Percentiles rank a stretch among this genome's conserved stretches.
Conservation (phyloP, 2,329 filamentous ascomycete genomes). For the Rutstroemia sp. region DNA sequence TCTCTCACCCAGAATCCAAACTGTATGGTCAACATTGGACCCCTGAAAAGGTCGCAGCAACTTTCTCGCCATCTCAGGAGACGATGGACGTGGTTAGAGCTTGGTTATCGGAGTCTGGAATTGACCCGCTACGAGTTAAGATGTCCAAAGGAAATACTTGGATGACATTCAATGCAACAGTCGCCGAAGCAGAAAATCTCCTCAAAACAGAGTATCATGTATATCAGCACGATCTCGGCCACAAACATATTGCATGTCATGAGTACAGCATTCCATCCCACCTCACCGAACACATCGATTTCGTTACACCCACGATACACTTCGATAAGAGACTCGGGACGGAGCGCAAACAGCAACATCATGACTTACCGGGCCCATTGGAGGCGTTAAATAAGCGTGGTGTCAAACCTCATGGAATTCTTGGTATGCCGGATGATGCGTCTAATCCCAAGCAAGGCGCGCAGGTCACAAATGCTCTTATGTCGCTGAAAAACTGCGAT, state of each 20-base stretch:
- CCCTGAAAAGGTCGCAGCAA: constrained; percentile 35
- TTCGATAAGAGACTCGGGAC: constrained; percentile 23
- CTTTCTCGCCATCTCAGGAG: constrained; percentile 36
- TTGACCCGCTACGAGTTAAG: constrained; percentile 39
- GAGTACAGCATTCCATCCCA: constrained; percentile 26
- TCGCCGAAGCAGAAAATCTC: constrained; percentile 40
- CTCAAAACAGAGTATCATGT: constrained; percentile 44
- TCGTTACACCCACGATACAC: constrained; percentile 29
- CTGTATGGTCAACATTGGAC: constrained; percentile 43
- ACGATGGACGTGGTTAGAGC: constrained; percentile 42
- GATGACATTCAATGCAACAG: constrained; percentile 30
- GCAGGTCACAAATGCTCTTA: constrained; percentile 19
- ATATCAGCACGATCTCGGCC: constrained; percentile 46
- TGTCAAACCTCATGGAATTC: constrained; percentile 11
- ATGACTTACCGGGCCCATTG: constrained; percentile 26
- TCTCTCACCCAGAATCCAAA: constrained; percentile 37
- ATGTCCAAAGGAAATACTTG: constrained; percentile 33
- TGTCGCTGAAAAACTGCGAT: constrained; percentile 37
- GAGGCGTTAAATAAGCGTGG: constrained; percentile 15
- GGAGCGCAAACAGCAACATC: constrained; percentile 25
- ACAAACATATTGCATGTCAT: constrained; percentile 27
- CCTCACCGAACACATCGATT: constrained; percentile 27
- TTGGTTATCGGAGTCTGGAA: constrained; percentile 48
- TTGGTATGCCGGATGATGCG: constrained; percentile 25
- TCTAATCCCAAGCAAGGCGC: constrained; percentile 24